Conservation (phyloP, 495 filamentous ascomycete genomes). For the Penicillium odoratum region DNA sequence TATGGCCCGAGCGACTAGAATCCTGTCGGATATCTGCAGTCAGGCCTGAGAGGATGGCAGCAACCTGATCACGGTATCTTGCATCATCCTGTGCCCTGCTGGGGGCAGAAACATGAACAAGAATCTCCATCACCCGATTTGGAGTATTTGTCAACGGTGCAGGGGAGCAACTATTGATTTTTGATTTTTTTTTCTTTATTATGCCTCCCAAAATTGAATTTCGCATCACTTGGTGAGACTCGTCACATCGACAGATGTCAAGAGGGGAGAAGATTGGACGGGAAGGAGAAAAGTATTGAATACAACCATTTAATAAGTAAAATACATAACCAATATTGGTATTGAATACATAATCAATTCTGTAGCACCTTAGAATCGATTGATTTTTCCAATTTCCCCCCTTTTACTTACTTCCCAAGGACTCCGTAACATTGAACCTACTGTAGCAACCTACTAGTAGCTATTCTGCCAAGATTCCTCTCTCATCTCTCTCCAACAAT, state of each 20-base stretch:
- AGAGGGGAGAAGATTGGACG: neutral
- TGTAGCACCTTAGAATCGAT: too few relatives aligned
- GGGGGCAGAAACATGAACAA: conserved; percentile 69
- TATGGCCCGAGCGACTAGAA: conserved; percentile 3
- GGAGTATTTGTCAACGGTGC: conserved; percentile 16
- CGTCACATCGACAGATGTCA: neutral
- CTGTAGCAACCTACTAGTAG: too few relatives aligned
- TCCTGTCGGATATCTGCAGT: conserved; percentile 1
- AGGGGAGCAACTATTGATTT: neutral
- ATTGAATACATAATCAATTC: too few relatives aligned
- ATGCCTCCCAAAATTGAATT: neutral
- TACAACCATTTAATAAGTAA: too few relatives aligned
- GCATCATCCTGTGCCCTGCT: conserved; percentile 60
- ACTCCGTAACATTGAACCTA: too few relatives aligned
- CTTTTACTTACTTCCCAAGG: too few relatives aligned
- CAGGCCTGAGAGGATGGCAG: conserved; percentile 56
- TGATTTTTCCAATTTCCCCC: too few relatives aligned
- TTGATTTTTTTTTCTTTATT: neutral
- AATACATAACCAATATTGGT: too few relatives aligned
- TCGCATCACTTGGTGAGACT: neutral
- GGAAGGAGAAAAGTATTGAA: neutral
- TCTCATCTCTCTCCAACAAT: neutral
- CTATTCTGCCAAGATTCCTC: neutral
- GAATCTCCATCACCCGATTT: conserved; percentile 49
- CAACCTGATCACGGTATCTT: conserved; percentile 60